Base-by-base conservation (phyloP, 805 yeast species). In the Cyberlindnera misumaiensis region DNA sequence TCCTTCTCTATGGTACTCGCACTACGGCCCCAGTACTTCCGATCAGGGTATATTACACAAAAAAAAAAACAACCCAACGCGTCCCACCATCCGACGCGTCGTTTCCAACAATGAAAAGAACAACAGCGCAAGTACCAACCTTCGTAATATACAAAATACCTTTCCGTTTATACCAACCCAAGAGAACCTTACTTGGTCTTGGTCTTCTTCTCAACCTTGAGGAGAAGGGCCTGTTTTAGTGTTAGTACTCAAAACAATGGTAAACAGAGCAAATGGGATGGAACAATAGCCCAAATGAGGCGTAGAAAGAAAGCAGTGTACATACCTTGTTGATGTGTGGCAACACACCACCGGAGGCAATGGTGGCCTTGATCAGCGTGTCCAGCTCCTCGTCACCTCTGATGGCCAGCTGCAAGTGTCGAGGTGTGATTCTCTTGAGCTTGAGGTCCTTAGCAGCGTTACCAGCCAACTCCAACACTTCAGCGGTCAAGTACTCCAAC, bases 301-400 rank as follows among this genome's bases (percentile, higher is more conserved):
- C n/a, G 30, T 2, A 26, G 3, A 27, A 20, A 16, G 20, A 34
- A 27, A 15, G 7, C 13, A 18, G 6, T 3, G 7, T n/a, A 47
- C 54, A 38, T 46, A 49, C 54, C 45, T 51, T 51, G 46, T 51
- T 51, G 39, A 55, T 55, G 46, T 55, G 57, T 41, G 97, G 97
- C 63, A 90, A 72, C 39, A 90, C 97, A 80, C 97, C 97, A 73
- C 97, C 97, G 53, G 82, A 87, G 30, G 97, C 96, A 61, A 90
- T 90, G 43, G 97, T 90, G 42, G 96, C 95, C 67, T 86, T 82
- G 59, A 90, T 83, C 59, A 90, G 75, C 48, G 87, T 81, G 70
- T 89, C 96, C 64, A 90, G 79, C 68, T 90, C 97, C 65, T 90
- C 97, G 65, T 90, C 97, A 61, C 96, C 96, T 72, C 97, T 86